Evolutionary conservation across 257 asterid genomes (phyloP).

Genomic region (Coffea eugenioides): DNA sequence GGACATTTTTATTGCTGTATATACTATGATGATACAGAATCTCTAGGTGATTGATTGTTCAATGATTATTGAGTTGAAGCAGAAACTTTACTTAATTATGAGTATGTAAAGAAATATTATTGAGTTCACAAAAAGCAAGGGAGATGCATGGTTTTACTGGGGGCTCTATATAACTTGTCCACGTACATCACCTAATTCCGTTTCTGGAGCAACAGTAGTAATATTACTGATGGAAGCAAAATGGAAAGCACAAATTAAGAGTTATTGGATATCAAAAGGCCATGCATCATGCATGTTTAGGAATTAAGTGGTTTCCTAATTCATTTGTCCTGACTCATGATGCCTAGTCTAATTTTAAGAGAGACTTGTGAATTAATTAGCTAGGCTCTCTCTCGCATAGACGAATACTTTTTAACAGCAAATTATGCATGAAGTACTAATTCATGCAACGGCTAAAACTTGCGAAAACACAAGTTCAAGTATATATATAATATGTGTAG

Average conservation of each 20-base stretch:
- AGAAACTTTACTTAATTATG: not conserved
- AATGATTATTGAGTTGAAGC: not conserved
- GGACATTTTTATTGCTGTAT: not conserved
- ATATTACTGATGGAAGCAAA: no score
- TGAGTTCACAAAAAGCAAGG: not conserved
- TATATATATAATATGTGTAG: not conserved
- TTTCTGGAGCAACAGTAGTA: not conserved
- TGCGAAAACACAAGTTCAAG: not conserved
- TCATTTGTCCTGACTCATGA: not conserved
- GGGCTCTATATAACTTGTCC: not conserved
- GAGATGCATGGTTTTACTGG: not conserved
- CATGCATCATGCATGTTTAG: not conserved
- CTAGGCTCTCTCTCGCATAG: not conserved
- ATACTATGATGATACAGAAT: not conserved
- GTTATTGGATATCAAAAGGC: not conserved
- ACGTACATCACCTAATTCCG: not conserved
- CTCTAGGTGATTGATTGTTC: not conserved
- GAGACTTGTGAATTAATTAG: not conserved
- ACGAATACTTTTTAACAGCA: no score
- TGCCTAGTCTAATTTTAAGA: not conserved
- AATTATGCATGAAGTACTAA: no score
- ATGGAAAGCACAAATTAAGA: no score
- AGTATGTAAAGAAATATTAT: not conserved
- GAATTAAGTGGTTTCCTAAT: not conserved
- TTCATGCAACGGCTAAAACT: not conserved